Evolutionary conservation across 179 eudicot genomes (phyloP), one percentile per base, ranked within the genome.

Genomic region (Spinacia oleracea): DNA sequence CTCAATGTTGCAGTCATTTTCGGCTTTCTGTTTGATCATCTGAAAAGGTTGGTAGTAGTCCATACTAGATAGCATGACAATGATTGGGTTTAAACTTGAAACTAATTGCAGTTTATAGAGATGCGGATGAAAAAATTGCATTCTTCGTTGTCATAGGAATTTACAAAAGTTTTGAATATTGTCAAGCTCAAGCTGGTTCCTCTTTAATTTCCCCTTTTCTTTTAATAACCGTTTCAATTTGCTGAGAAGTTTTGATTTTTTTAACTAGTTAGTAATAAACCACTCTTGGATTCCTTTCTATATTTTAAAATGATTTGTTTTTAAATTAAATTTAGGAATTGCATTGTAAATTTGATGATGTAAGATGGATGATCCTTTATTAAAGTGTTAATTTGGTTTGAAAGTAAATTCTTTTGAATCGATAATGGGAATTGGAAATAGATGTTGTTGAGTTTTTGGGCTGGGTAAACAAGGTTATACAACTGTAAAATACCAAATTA

Each of bases 91-190:
- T 12, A 11, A 48, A 48, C 53, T 48, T 48, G 53, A 12, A 48
- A 48, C 3, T 11, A 48, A 48, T 1, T 60, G 65, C 65, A 60
- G 65, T 60, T 60, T 45, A 70, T 23, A 70, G 53, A 42, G 60
- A 91, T 90, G 92, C 80, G 63, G 88, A 84, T 60, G 93, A 89
- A 64, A 88, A 83, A 66, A 86, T 89, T 35, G 92, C 90, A 55
- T 89, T 86, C 84, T 92, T 89, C 60, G 89, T 89, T 35, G 94
- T 90, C 40, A 55, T 90, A 35, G 97, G 94, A 38, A 81, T 92
- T 35, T 92, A 92, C 76, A 86, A 75, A 63, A 86, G 66, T 78
- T 82, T 88, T 46, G 70, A 76, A 43, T 94, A 90, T 83, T 85
- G 89, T 78, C 91, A 90, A 84, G 83, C 86, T 48, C 85, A 84